Evolutionary conservation across 2,329 filamentous ascomycete genomes (phyloP), one percentile per base, ranked within the genome.

Genomic region (Verticillium zaregamsianum): DNA sequence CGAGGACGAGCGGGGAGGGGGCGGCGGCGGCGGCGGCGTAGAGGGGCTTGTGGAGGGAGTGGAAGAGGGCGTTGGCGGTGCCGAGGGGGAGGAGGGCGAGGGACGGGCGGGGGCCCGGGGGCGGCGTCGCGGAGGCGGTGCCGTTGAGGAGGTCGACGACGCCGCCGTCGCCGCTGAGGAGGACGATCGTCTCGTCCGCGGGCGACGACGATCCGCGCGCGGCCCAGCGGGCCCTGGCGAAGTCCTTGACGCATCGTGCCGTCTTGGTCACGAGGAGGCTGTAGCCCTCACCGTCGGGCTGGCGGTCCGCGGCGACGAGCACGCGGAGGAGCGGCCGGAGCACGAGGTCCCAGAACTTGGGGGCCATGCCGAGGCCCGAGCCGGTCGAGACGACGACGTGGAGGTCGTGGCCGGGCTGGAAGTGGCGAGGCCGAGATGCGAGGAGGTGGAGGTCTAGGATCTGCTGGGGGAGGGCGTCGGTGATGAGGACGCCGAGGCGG

Each of bases 81-180:
- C 87, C 87, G 0, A 90, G 78, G 1, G 87, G 87, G 17, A 90
- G 72, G 15, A 87, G 70, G 0, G 78, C 80, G 35, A 90, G 70
- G 2, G 80, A 73, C 0, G 84, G 82, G 31, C 73, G 25, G n/a
- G 45, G 45, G 2, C 45, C 45, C 5, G 45, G 9, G 25, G 37
- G 15, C 9, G 37, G 57, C 7, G 37, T n/a, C 4, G 37, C 15
- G 11, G 40, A 39, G 25, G 40, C 28, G 15, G 57, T 80, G 3
- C 84, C 85, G 70, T 97, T 96, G 63, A 97, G 80, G 1, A 95
- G 79, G 68, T 98, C 94, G 20, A 93, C 84, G 2, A 96, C 75
- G 6, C 93, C 94, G 15, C 94, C 94, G 73, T 98, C 94, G 7
- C 94, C 94, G 57, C 90, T 94, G 5, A 97, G 81, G 14, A 98